Percentiles rank a stretch among this genome's conserved stretches.
phyloP scores from a whole-genome alignment of 441 rosid genomes.

The Eutrema salsugineum region DNA sequence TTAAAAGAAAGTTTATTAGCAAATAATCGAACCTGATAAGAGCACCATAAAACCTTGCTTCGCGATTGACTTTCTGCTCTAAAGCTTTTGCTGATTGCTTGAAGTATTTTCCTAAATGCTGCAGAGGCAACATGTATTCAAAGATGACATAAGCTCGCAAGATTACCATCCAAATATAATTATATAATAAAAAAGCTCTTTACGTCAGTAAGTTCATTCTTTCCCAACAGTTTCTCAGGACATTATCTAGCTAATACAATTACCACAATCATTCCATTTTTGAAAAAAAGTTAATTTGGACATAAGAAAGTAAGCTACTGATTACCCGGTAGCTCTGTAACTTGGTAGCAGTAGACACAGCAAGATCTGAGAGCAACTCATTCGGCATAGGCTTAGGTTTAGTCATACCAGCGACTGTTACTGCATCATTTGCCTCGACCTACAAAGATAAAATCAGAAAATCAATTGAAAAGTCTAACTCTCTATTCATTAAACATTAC shows the following conservation, averaged over 20 bases:
- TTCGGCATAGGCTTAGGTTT: constrained; percentile 74
- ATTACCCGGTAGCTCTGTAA: constrained; percentile 83
- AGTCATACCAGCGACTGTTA: constrained; percentile 80
- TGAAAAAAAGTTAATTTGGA: neutral
- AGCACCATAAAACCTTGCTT: constrained; percentile 97
- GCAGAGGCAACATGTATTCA: constrained; percentile 31
- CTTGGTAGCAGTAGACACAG: constrained; percentile 90
- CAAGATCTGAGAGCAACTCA: constrained; percentile 74
- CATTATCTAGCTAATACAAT: neutral
- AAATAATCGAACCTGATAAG: constrained; percentile 62
- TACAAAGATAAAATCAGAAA: constrained; percentile 21
- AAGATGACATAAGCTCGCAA: constrained; percentile 9
- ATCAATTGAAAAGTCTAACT: neutral
- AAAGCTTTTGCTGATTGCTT: constrained; percentile 89
- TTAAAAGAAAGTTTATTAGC: neutral
- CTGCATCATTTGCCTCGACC: constrained; percentile 92
- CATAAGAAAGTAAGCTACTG: neutral
- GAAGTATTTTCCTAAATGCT: constrained; percentile 91
- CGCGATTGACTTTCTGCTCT: constrained; percentile 76
- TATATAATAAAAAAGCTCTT: neutral
- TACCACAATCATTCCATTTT: neutral
- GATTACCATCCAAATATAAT: constrained; percentile 2
- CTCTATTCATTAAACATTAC: neutral
- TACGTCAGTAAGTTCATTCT: neutral
- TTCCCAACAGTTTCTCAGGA: neutral